These are phyloP conservation scores for Castanospermum australe DNA, from an alignment of 306 rosid species.

Conservation along the genomic window DNA sequence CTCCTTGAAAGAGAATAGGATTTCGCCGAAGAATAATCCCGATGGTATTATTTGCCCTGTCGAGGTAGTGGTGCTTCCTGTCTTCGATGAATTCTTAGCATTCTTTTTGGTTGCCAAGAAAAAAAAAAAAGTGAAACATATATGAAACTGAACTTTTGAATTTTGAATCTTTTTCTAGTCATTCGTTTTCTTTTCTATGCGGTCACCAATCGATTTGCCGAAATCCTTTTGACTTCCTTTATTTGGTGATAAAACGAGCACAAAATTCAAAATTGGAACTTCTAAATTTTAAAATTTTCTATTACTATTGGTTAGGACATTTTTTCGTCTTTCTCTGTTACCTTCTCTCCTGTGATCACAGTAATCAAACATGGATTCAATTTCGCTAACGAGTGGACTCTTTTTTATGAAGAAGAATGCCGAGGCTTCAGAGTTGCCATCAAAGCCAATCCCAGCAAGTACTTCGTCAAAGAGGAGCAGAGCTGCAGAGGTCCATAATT, in stretches of 20 bases:
- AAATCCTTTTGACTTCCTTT: neutral
- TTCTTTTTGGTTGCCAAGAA: constrained; percentile 9
- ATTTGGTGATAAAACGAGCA: neutral
- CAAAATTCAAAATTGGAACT: neutral
- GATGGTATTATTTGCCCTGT: constrained; percentile 49
- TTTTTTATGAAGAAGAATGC: constrained; percentile 44
- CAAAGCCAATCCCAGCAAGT: constrained; percentile 47
- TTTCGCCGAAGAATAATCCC: constrained; percentile 48
- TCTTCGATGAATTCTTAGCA: neutral
- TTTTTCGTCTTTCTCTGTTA: neutral
- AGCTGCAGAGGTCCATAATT: constrained; percentile 93
- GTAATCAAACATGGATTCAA: constrained; percentile 3
- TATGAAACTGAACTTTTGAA: no score
- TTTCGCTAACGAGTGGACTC: constrained; percentile 24
- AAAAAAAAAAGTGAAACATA: no score
- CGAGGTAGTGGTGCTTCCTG: constrained; percentile 40
- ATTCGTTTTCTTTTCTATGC: neutral
- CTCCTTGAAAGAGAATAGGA: constrained; percentile 34
- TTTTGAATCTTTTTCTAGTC: neutral
- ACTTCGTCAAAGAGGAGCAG: constrained; percentile 80
- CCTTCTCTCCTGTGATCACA: neutral
- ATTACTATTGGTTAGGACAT: no score
- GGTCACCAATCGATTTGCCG: neutral
- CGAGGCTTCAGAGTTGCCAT: constrained; percentile 51
- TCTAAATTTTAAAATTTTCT: neutral